Evolutionary conservation across 495 filamentous ascomycete genomes (phyloP).

Genomic region (Penicillium salamii): DNA sequence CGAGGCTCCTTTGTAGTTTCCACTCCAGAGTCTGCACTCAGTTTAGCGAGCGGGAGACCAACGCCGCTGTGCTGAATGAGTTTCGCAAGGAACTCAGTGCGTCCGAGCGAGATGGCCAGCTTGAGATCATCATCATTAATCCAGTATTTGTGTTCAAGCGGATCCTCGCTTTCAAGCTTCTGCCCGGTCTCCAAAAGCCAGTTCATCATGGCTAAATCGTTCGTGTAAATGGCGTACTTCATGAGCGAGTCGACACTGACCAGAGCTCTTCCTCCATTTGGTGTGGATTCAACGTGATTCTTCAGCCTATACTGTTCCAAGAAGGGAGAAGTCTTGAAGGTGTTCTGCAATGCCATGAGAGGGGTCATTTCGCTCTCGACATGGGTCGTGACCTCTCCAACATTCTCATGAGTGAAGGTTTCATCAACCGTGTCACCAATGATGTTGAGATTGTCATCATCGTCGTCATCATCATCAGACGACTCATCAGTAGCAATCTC

Average conservation of each 20-base stretch:
- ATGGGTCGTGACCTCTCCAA: slow-evolving; percentile 60
- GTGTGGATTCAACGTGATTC: background rate
- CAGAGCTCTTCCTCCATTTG: background rate
- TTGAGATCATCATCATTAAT: slow-evolving; percentile 23
- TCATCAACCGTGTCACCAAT: slow-evolving; percentile 49
- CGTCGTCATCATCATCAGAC: slow-evolving; percentile 23
- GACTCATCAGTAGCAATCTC: slow-evolving; percentile 39
- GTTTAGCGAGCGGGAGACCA: slow-evolving; percentile 60
- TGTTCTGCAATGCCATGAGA: slow-evolving; percentile 38
- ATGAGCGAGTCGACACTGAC: slow-evolving; percentile 12
- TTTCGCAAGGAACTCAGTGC: slow-evolving; percentile 41
- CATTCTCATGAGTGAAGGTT: slow-evolving; percentile 66
- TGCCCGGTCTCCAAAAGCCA: slow-evolving; percentile 44
- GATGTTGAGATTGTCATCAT: slow-evolving; percentile 44
- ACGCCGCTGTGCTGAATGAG: slow-evolving; percentile 55
- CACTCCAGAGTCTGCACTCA: slow-evolving; percentile 58
- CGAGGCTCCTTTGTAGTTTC: slow-evolving; percentile 54
- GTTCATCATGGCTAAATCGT: slow-evolving; percentile 38
- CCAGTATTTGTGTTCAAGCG: slow-evolving; percentile 18
- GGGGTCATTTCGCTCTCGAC: slow-evolving; percentile 60
- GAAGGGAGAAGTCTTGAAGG: slow-evolving; percentile 26
- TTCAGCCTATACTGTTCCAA: slow-evolving; percentile 16
- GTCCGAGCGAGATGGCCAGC: slow-evolving; percentile 43
- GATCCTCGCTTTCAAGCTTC: slow-evolving; percentile 19
- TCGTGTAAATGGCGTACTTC: slow-evolving; percentile 34